These are phyloP conservation scores for grape (Vitis vinifera) DNA, from an alignment of 164 flowering plant species.

Conservation along the genomic window ASM3070453v1 NC_081820.1:24195001-24195500, in stretches of 20 bases:
- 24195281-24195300: neutral
- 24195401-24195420: conserved; percentile 39
- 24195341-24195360: conserved; percentile 34
- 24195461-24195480: conserved; percentile 52
- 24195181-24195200: conserved; percentile 3
- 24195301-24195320: conserved; percentile 26
- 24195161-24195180: conserved; percentile 1
- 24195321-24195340: conserved; percentile 27
- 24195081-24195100: conserved; percentile 12
- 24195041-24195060: conserved; percentile 6
- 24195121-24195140: no score
- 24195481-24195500: conserved; percentile 56
- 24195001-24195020: conserved; percentile 33
- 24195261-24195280: neutral
- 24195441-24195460: conserved; percentile 37
- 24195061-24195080: conserved; percentile 29
- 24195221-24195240: no score
- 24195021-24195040: conserved; percentile 17
- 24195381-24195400: conserved; percentile 28
- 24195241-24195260: neutral
- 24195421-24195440: conserved; percentile 42
- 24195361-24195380: conserved; percentile 36
- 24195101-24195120: neutral
- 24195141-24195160: neutral
- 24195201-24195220: neutral